Evolutionary conservation across 352 stramenopile genomes (phyloP), one percentile per base, ranked within the genome.

Genomic region (Globisporangium radiosum): DNA sequence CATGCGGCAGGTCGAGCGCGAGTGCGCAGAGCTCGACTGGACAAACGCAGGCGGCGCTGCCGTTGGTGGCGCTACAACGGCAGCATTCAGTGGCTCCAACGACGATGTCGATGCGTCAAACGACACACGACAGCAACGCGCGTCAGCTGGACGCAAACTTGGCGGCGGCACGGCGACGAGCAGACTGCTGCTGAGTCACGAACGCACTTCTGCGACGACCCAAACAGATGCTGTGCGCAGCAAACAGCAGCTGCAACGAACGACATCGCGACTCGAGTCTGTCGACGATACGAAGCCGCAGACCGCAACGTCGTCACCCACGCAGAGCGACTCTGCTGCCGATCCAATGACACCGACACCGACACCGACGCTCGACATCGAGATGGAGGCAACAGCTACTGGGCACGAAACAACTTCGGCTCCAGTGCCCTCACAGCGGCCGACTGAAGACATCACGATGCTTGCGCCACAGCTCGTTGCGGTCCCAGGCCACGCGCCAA

Each of bases 1-100:
- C n/a, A 91, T 93, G 83, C 71, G 79, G 1, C 69, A 84, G 62
- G 73, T 93, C 38, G 83, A 93, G 56, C 74, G 73, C 42, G 83
- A 93, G 47, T 88, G 81, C 59, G 65, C 75, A 14, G 82, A 87
- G n/a, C 57, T 89, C 0, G 78, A 90, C 56, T 92, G 82, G 82
- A 88, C 74, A 11, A 72, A 78, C 49, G 67, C 65, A 5, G 45
- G 60, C 5, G 81, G 80, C 7, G 61, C 68, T 5, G 56, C 63
- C 10, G 67, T 85, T 5, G 81, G 79, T 5, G 71, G 78, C 25
- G 3, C 40, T 44, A 44, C 40, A 44, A 33, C 25, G 25, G 19
- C 36, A 37, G 59, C 56, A 1, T 64, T 54, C 42, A 53, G 70
- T n/a, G 39, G 38, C 1, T 60, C 78, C 17, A 47, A 68, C 14